Evolutionary conservation across 345 rosid genomes (phyloP), one percentile per base, ranked within the genome.

Genomic region (Eucalyptus erythrocorys): DNA sequence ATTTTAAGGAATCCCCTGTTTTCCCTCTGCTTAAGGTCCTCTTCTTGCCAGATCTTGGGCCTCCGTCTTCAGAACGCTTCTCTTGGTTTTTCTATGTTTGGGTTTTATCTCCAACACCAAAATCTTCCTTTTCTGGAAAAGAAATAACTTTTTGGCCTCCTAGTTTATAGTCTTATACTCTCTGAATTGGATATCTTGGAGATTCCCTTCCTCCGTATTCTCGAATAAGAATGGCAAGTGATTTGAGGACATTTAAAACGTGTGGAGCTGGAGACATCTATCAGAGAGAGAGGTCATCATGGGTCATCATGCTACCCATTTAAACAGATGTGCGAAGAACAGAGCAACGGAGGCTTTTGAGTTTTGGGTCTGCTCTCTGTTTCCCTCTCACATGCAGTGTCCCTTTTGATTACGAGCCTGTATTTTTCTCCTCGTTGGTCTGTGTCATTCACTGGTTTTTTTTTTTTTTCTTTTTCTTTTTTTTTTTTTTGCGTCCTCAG

Each of bases 401-500:
- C 59, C 42, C 27, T 85, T 49, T 48, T 15, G 68, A 79, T 88
- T 91, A 71, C 89, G 91, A 90, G 89, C 91, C 90, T 87, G 15
- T 13, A 40, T 11, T 37, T 76, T 76, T 76, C 84, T 76, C 43
- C 47, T 21, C 84, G 27, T 40, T 37, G 84, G 84, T 76, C 47
- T 9, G 15, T 11, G 47, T 76, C 84, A 76, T 76, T 40, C 30
- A 76, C 9, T 40, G 34, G 68, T 71, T 66, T 71, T 19, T 66
- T 61, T 13, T 88, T 0, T 50, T 50, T 6, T 50, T 50, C 21
- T 50, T 50, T 48, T 47, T 14, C 5, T 32, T 17, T 6, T 88
- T 61, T 64, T 40, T 64, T 37, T 59, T 64, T 10, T 88, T 40
- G 53, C 37, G 43, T 17, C 42, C 50, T 49, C 87, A 51, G 24